Base-by-base conservation (phyloP, 441 rosid genomes). In the Erysimum pusillum region DNA sequence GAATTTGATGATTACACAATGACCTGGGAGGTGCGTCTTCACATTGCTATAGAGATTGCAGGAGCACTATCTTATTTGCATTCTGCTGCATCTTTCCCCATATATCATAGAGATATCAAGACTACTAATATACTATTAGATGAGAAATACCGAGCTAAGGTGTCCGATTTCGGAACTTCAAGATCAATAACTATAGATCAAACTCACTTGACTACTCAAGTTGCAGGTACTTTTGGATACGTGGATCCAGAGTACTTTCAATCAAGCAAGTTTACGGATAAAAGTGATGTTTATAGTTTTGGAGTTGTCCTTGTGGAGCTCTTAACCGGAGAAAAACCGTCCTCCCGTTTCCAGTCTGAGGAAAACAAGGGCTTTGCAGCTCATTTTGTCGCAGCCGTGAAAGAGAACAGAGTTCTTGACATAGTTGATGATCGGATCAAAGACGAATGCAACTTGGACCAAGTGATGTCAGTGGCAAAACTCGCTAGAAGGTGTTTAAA, bases 241-340 rank as follows among this genome's bases (percentile, higher is more conserved):
- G 36, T 81, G 39, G 84, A 77, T 68, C 84, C 81, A 7, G 81
- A 81, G 9, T 81, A 81, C 67, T 80, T 76, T 57, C 77, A 60
- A 14, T 60, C 83, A 59, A 65, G 63, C 67, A 62, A 80, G 42
- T 76, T 62, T 54, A 80, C 83, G 0, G 81, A 76, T 0, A 78
- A 78, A 10, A 67, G 78, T 28, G 81, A 78, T 36, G 81, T 78
- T 0, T 78, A 78, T 0, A 73, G 81, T 36, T 78, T 78, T 2
- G 77, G 77, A 8, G 42, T 78, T 28, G 81, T 73, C 5, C 74
- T 78, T 0, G 65, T 73, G 70, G 81, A 78, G 65, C 74, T 79
- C 12, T 1, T 79, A 15, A 79, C 82, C 0, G 71, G 82, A 14
- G 54, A 31, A 9, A 79, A 63, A 3, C 79, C 82, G 0, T 31